Evolutionary conservation across 208 protist genomes (phyloP).

Genomic region (Crithidia acanthocephali): DNA sequence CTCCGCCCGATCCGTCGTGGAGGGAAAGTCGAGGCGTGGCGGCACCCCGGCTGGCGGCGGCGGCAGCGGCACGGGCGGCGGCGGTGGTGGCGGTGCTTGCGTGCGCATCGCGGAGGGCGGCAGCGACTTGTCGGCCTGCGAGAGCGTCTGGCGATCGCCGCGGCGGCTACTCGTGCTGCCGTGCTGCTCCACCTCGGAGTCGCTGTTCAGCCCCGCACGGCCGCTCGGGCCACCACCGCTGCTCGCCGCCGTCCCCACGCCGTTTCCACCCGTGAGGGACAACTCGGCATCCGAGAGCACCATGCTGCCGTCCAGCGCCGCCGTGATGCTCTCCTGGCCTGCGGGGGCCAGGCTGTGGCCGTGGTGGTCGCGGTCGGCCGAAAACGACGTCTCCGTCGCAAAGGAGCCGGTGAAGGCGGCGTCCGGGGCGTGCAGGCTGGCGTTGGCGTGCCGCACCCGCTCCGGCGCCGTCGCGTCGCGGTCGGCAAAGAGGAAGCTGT

Average conservation of each 20-base stretch:
- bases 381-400: conserved; percentile 14
- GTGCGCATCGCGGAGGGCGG: neutral
- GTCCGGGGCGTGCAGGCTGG: neutral
- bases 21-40: conserved; percentile 81
- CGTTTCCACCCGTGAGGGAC: conserved; percentile 4
- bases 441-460: conserved; percentile 1
- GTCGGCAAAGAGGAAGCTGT: conserved; percentile 34
- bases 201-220: conserved; percentile 8
- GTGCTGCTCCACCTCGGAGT: conserved; percentile 29
- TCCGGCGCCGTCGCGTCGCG: conserved; percentile 23
- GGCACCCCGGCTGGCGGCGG: conserved; percentile 38
- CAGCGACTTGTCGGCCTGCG: conserved; percentile 16
- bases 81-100: neutral
- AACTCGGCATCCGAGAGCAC: conserved; percentile 14
- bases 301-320: conserved; percentile 8
- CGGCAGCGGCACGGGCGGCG: neutral
- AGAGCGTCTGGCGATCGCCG: neutral
- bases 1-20: conserved; percentile 58
- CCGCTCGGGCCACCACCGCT: neutral
- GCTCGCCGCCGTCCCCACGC: neutral
- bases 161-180: conserved; percentile 3
- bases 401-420: conserved; percentile 11
- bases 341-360: neutral
- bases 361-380: conserved; percentile 2
- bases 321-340: conserved; percentile 7